Percentiles rank a stretch among this genome's conserved stretches.
These are phyloP conservation scores for Rubroshorea leprosula DNA, from an alignment of 345 rosid species.

Conservation along the genomic window DNA sequence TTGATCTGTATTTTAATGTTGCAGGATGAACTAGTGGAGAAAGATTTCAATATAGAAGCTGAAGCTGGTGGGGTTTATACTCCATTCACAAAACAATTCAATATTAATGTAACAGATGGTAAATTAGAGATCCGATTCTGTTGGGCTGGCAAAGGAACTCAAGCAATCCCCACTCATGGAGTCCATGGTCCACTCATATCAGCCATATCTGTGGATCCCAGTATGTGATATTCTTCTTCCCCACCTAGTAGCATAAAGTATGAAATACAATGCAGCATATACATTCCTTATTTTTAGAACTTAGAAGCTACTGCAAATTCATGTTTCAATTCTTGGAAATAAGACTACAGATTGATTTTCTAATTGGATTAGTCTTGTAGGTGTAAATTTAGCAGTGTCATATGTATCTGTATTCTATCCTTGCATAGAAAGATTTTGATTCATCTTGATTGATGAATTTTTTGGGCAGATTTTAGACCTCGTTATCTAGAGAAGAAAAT, in stretches of 20 bases:
- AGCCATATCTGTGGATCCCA: slow-evolving; percentile 25
- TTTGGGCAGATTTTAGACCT: slow-evolving; percentile 27
- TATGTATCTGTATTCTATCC: background rate
- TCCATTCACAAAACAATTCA: slow-evolving; percentile 11
- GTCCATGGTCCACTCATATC: slow-evolving; percentile 31
- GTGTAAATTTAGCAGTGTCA: too few species aligned
- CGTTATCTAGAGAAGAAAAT: slow-evolving; percentile 1
- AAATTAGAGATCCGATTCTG: slow-evolving; percentile 29
- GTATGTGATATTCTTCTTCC: slow-evolving; percentile 11
- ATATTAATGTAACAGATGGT: slow-evolving; percentile 4
- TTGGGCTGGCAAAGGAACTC: slow-evolving; percentile 46
- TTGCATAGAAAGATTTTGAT: background rate
- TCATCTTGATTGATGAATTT: background rate
- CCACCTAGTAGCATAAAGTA: too few species aligned
- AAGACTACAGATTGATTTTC: too few species aligned
- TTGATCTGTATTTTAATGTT: background rate
- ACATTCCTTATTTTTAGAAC: too few species aligned
- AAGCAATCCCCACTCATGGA: slow-evolving; percentile 20
- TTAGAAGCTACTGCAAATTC: too few species aligned
- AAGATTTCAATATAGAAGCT: slow-evolving; percentile 28
- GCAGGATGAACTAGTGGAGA: slow-evolving; percentile 26
- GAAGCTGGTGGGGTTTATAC: slow-evolving; percentile 29
- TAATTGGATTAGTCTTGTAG: too few species aligned
- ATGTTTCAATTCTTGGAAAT: too few species aligned
- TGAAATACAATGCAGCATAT: too few species aligned